Conservation (phyloP, 805 yeast genomes). For the Lachancea waltii region DNA sequence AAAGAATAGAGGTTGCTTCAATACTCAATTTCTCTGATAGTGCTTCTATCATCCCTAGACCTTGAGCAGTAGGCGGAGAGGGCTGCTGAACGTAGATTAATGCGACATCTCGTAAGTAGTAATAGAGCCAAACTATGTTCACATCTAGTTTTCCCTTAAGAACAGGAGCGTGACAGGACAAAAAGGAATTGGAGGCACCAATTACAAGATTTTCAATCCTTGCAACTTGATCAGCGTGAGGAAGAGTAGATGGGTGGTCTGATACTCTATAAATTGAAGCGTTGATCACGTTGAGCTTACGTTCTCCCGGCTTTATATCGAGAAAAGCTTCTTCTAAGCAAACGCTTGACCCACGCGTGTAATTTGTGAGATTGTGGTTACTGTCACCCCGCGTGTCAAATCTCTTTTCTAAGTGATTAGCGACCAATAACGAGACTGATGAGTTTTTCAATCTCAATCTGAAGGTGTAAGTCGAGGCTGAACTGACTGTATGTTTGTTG, state of each 20-base stretch:
- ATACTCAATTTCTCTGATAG: conserved; percentile 6
- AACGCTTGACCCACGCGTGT: conserved; percentile 23
- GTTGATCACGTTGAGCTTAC: conserved; percentile 14
- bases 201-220: conserved; percentile 14
- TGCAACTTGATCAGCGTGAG: conserved; percentile 15
- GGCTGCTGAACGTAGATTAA: conserved; percentile 7
- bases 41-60: too few species aligned
- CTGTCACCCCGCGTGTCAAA: conserved; percentile 22
- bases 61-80: too few species aligned
- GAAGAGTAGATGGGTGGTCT: conserved; percentile 13
- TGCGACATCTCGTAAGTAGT: conserved; percentile 17
- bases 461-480: conserved; percentile 2
- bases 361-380: conserved; percentile 17
- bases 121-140: conserved; percentile 26
- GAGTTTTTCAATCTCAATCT: conserved; percentile 26
- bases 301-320: conserved; percentile 7
- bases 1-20: conserved; percentile 17
- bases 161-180: conserved; percentile 16
- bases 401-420: conserved; percentile 17
- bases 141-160: conserved; percentile 26
- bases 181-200: neutral
- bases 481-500: neutral
- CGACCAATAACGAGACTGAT: conserved; percentile 18
- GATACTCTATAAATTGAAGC: conserved; percentile 20
- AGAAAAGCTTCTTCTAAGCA: conserved; percentile 19